These are phyloP conservation scores for Nothophoma quercina DNA, from an alignment of 2,329 filamentous ascomycete species.

Conservation along the genomic window DNA sequence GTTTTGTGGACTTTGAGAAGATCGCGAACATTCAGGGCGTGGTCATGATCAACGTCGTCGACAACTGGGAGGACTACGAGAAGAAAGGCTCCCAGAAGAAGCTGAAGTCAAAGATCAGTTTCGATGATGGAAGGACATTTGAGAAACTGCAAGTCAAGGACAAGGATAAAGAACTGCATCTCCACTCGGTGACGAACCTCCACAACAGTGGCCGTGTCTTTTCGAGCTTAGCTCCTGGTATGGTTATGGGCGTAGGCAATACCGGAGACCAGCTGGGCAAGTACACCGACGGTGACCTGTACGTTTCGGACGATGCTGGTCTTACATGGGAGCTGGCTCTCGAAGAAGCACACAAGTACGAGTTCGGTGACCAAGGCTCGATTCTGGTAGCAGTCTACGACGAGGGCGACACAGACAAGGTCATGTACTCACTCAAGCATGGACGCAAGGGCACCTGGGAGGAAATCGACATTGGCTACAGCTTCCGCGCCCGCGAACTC, in stretches of 20 bases:
- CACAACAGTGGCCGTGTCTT: slow-evolving; percentile 86
- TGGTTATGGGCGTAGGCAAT: slow-evolving; percentile 95
- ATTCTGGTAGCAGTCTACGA: slow-evolving; percentile 85
- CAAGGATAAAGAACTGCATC: slow-evolving; percentile 73
- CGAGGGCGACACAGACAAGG: slow-evolving; percentile 65
- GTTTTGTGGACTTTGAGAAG: slow-evolving; percentile 94
- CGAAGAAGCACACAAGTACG: slow-evolving; percentile 89
- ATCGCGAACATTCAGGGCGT: slow-evolving; percentile 91
- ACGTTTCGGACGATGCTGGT: slow-evolving; percentile 90
- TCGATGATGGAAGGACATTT: slow-evolving; percentile 92
- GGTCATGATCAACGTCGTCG: slow-evolving; percentile 86
- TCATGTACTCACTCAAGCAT: slow-evolving; percentile 86
- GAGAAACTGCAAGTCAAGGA: slow-evolving; percentile 72
- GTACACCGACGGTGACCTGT: slow-evolving; percentile 80
- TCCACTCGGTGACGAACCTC: slow-evolving; percentile 90
- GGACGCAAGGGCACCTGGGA: slow-evolving; percentile 78
- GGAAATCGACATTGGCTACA: slow-evolving; percentile 71
- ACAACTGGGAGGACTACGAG: slow-evolving; percentile 80
- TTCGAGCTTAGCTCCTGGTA: slow-evolving; percentile 89
- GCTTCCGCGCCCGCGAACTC: slow-evolving; percentile 74
- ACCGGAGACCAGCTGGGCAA: slow-evolving; percentile 75
- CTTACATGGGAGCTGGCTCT: slow-evolving; percentile 79
- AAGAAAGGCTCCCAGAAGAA: slow-evolving; percentile 66
- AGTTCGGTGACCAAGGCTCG: slow-evolving; percentile 93
- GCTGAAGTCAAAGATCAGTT: slow-evolving; percentile 83